Base-by-base conservation (phyloP, 2,329 filamentous ascomycete genomes). In the Neopestalotiopsis sp. region DNA sequence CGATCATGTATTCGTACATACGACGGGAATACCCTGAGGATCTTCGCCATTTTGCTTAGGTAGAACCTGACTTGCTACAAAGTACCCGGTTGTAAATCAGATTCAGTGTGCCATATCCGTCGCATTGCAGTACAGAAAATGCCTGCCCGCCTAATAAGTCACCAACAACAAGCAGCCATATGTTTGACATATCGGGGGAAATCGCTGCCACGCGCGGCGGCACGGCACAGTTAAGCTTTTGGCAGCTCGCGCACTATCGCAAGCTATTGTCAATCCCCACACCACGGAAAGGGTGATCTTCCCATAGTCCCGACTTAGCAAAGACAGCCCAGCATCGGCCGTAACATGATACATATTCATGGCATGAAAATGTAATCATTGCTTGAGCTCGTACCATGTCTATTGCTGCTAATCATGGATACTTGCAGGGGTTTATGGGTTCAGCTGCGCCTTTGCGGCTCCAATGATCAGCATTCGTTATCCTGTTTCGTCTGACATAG, bases 371-470 rank as follows among this genome's bases (percentile, higher is more conserved):
- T 20, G 20, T 53, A 53, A 53, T 53, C 45, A 10, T 53, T 53
- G 14, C 45, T 28, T 28, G 45, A 53, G 45, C 45, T 53, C 45
- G n/a, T 53, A 20, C 17, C 45, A 53, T 53, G n/a, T 53, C 17
- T 20, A 17, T 38, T 38, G 34, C 34, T 38, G 34, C 34, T 7
- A 10, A 38, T 38, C 10, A 38, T 38, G 34, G 34, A 38, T 38
- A 38, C 45, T 20, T 49, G n/a, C 45, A 53, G 45, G 45, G 45
- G 45, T 53, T 24, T 53, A 53, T n/a, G 17, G 45, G 45, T 53
- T 53, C 45, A 53, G 45, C 45, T 53, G 45, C 45, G 45, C 45
- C 45, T 20, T 53, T 53, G 45, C 45, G 45, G 45, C 45, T 53
- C 45, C 45, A 38, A 53, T 24, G 45, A 53, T 53, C 45, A 53